Percentiles rank a stretch among this genome's conserved stretches.
These are phyloP conservation scores for Rhizopus sp. DNA, from an alignment of 371 early-diverging fungal genomes.

Conservation along the genomic window DNA sequence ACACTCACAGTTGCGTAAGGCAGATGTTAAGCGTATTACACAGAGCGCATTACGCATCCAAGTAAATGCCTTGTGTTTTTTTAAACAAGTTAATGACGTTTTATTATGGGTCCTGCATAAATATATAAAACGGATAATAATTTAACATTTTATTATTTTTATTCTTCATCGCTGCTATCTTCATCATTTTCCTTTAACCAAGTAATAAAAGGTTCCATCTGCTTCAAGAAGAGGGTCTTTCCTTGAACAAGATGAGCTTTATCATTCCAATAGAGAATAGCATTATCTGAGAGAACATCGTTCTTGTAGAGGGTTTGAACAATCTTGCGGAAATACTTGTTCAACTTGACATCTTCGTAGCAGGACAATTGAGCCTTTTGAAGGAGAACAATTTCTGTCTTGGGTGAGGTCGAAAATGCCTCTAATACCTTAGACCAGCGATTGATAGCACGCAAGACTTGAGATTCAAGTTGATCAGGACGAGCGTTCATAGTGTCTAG, in stretches of 20 bases:
- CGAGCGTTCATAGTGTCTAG: constrained; percentile 74
- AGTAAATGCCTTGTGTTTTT: no score
- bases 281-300: constrained; percentile 87
- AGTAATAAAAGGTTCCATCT: constrained; percentile 84
- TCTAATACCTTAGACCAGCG: constrained; percentile 73
- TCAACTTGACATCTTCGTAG: constrained; percentile 88
- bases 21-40: no score
- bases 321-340: constrained; percentile 83
- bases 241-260: constrained; percentile 89
- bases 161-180: constrained; percentile 73
- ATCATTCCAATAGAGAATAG: constrained; percentile 90
- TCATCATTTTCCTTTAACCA: constrained; percentile 82
- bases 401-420: constrained; percentile 75
- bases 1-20: no score
- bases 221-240: constrained; percentile 88
- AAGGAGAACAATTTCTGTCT: constrained; percentile 82
- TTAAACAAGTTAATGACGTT: no score
- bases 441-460: constrained; percentile 66
- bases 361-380: constrained; percentile 81
- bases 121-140: no score
- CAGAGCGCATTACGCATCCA: no score
- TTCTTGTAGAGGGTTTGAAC: constrained; percentile 83
- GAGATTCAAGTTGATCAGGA: constrained; percentile 83
- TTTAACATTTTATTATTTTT: no score
- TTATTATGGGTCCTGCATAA: no score